These are phyloP conservation scores for Fusarium udum DNA, from an alignment of 2,329 filamentous ascomycete species.

Conservation along the genomic window DNA sequence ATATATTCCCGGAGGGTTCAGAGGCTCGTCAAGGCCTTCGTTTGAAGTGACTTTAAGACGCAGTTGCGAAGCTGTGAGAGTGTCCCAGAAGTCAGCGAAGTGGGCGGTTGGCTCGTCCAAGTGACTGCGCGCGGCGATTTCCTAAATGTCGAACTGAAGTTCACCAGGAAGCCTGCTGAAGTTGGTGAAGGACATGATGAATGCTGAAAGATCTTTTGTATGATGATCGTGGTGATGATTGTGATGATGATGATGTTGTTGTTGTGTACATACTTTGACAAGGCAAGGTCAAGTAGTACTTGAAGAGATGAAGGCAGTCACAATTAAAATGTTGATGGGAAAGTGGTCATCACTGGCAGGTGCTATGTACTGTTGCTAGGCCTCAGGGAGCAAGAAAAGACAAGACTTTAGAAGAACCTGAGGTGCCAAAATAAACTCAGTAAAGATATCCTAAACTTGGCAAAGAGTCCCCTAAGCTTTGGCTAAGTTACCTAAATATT, in stretches of 20 bases:
- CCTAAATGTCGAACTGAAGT: neutral
- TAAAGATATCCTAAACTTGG: no score
- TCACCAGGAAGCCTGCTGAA: neutral
- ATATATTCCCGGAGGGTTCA: neutral
- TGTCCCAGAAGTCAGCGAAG: neutral
- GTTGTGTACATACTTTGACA: neutral
- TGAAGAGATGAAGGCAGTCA: neutral
- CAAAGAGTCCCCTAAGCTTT: no score
- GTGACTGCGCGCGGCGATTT: neutral
- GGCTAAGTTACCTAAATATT: no score
- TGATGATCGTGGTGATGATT: neutral
- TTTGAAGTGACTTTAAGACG: neutral
- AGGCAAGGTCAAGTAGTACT: neutral
- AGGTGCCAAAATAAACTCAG: no score
- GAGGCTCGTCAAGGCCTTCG: neutral
- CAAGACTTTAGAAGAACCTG: no score
- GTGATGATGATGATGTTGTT: neutral
- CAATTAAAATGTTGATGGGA: neutral
- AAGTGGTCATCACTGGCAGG: neutral
- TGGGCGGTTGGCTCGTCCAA: neutral
- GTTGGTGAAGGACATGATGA: neutral
- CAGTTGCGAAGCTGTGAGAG: fast-evolving
- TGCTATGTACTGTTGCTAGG: no score
- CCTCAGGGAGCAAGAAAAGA: no score
- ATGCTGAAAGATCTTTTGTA: neutral